A percentile compares a stretch with the other conserved stretches of the same genome.
phyloP scores from a whole-genome alignment of 176 grass and related monocot genomes.

The Triticum turgidum region DNA sequence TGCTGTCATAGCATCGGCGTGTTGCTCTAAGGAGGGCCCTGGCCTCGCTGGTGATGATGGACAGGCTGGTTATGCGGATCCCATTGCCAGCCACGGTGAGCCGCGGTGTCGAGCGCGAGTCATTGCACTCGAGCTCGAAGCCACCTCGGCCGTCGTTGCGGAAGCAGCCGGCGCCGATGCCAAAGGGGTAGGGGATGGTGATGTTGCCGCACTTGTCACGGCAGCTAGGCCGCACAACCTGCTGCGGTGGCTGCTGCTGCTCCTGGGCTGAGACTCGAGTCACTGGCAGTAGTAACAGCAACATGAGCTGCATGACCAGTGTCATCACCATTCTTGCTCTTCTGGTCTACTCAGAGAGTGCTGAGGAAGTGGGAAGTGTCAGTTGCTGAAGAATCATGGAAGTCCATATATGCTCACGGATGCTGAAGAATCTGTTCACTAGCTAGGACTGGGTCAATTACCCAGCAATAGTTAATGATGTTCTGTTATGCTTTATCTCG shows the following conservation, averaged over 20 bases:
- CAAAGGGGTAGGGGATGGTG: neutral
- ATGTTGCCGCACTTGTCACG: neutral
- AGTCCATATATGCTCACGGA: neutral
- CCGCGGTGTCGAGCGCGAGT: neutral
- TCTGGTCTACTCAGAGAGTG: neutral
- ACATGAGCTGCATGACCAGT: neutral
- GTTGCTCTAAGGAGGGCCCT: neutral
- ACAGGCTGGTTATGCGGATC: neutral
- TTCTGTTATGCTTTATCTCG: neutral
- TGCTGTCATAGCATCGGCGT: conserved; percentile 24
- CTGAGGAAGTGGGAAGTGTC: neutral
- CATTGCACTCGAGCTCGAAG: neutral
- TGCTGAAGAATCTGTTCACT: neutral
- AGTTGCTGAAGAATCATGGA: neutral
- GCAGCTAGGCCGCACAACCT: neutral
- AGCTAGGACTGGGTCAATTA: neutral
- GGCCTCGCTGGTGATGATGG: conserved; percentile 12
- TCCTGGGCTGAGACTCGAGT: neutral
- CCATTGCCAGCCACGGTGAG: neutral
- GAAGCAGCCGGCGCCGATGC: neutral
- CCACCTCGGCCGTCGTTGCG: neutral
- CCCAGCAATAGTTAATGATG: neutral
- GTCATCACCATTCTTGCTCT: neutral
- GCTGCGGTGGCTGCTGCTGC: neutral
- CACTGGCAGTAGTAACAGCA: neutral